Percentiles rank a stretch among this genome's conserved stretches.
Evolutionary conservation across 2,329 filamentous ascomycete genomes (phyloP).

Genomic region (Sporothrix pallida): DNA sequence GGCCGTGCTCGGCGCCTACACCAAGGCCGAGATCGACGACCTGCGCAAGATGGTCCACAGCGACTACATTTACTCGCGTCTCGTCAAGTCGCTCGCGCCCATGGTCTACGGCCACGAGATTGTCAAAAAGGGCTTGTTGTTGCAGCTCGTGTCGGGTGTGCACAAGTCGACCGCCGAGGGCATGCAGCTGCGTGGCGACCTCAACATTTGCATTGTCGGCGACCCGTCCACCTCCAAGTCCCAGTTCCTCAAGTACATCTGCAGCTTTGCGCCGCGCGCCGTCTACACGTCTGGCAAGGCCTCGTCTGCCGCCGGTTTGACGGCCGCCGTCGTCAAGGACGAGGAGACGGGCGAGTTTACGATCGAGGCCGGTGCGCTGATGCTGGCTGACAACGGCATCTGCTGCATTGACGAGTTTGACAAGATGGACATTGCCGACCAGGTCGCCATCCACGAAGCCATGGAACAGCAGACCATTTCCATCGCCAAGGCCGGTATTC

Average conservation of each 20-base stretch:
- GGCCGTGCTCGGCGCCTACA: slow-evolving; percentile 84
- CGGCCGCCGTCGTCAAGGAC: slow-evolving; percentile 95
- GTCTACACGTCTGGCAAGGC: slow-evolving; percentile 98
- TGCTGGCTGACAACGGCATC: slow-evolving; percentile 96
- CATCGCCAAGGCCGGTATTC: slow-evolving; percentile 97
- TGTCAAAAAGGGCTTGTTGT: slow-evolving; percentile 93
- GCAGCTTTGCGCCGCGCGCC: slow-evolving; percentile 92
- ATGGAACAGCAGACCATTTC: slow-evolving; percentile 99
- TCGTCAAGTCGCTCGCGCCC: slow-evolving; percentile 92
- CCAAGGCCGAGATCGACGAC: slow-evolving; percentile 85
- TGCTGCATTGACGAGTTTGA: slow-evolving; percentile 99
- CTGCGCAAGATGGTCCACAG: slow-evolving; percentile 92
- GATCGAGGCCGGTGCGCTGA: slow-evolving; percentile 95
- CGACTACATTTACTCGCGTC: slow-evolving; percentile 89
- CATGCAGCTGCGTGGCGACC: slow-evolving; percentile 93
- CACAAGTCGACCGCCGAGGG: slow-evolving; percentile 90
- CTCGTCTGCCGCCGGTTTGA: slow-evolving; percentile 95
- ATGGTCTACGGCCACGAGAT: slow-evolving; percentile 98
- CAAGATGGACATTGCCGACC: slow-evolving; percentile 98
- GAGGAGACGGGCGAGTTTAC: slow-evolving; percentile 99
- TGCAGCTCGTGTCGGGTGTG: slow-evolving; percentile 96
- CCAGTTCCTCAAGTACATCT: slow-evolving; percentile 97
- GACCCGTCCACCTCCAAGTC: slow-evolving; percentile 97
- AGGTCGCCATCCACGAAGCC: slow-evolving; percentile 98
- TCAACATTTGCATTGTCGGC: slow-evolving; percentile 98